Conservation (phyloP, 192 early-diverging fungal species). For the Coemansia sp. region DNA sequence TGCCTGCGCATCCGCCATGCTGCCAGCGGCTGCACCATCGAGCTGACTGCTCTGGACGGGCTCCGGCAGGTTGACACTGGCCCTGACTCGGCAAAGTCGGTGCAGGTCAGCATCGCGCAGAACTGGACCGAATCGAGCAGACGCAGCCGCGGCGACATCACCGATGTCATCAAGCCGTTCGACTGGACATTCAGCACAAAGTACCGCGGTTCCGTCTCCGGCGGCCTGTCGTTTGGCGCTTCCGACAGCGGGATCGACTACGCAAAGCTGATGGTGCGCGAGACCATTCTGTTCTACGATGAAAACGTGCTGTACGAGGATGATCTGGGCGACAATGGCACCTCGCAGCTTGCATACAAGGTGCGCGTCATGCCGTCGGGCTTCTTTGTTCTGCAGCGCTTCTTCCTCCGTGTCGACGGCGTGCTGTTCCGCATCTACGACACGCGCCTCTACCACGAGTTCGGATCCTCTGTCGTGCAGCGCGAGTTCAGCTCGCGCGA, state of each 20-base stretch:
- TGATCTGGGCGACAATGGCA: conserved; percentile 95
- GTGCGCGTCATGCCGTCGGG: conserved; percentile 94
- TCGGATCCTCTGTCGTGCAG: conserved; percentile 63
- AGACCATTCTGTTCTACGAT: conserved; percentile 94
- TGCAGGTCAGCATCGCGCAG: conserved; percentile 83
- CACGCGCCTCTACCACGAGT: conserved; percentile 87
- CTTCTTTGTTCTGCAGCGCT: conserved; percentile 84
- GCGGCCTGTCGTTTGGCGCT: conserved; percentile 16
- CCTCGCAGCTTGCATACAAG: conserved; percentile 73
- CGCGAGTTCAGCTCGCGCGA: conserved; percentile 76
- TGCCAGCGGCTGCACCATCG: conserved; percentile 54
- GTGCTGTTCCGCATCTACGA: conserved; percentile 92
- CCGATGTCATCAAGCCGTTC: conserved; percentile 88
- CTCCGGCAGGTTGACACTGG: conserved; percentile 71
- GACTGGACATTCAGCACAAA: conserved; percentile 96
- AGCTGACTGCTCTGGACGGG: conserved; percentile 74
- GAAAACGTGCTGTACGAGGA: conserved; percentile 95
- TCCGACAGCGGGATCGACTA: conserved; percentile 71
- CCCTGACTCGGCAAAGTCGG: conserved; percentile 63
- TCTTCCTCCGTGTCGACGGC: conserved; percentile 91
- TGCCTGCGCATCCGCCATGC: conserved; percentile 63
- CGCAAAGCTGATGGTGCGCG: conserved; percentile 68
- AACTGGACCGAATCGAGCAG: conserved; percentile 86
- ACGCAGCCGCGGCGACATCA: conserved; percentile 62
- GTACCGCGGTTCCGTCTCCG: conserved; percentile 66